A percentile compares a stretch with the other conserved stretches of the same genome.
Evolutionary conservation across 345 rosid species (phyloP).

Genomic region (Citrus hindsii): DNA sequence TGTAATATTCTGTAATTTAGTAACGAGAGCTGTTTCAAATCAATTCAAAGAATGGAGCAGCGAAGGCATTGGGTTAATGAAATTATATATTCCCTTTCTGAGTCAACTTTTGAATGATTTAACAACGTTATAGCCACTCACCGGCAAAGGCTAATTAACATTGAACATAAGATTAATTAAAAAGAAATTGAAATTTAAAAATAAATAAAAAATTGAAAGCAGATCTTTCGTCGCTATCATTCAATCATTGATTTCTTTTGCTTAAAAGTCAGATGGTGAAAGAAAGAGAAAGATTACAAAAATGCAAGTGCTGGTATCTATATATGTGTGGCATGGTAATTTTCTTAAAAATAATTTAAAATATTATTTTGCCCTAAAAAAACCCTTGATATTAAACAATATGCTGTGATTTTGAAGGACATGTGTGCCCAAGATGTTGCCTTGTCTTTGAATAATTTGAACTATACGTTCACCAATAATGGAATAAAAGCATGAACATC

Average conservation of each 20-base stretch:
- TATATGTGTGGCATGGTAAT: too few relatives aligned
- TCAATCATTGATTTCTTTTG: background rate
- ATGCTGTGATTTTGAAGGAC: background rate
- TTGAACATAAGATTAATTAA: background rate
- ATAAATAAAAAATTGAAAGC: background rate
- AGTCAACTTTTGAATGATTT: background rate
- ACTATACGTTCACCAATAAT: background rate
- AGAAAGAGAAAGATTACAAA: background rate
- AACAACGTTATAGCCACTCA: background rate
- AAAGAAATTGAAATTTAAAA: background rate
- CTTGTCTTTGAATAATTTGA: background rate
- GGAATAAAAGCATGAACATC: background rate
- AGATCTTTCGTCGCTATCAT: background rate
- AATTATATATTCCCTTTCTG: background rate
- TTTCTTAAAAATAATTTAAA: too few relatives aligned
- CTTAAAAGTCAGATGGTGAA: background rate
- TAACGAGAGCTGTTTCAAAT: background rate
- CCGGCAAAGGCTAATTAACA: background rate
- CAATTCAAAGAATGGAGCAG: background rate
- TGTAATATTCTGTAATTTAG: background rate
- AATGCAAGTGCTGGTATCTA: too few relatives aligned
- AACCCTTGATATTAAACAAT: background rate
- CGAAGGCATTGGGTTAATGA: background rate
- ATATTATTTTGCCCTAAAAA: too few relatives aligned
- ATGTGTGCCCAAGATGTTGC: background rate